Evolutionary conservation across 1,284 basidiomycete species (phyloP).

Genomic region (Malassezia globosa): DNA sequence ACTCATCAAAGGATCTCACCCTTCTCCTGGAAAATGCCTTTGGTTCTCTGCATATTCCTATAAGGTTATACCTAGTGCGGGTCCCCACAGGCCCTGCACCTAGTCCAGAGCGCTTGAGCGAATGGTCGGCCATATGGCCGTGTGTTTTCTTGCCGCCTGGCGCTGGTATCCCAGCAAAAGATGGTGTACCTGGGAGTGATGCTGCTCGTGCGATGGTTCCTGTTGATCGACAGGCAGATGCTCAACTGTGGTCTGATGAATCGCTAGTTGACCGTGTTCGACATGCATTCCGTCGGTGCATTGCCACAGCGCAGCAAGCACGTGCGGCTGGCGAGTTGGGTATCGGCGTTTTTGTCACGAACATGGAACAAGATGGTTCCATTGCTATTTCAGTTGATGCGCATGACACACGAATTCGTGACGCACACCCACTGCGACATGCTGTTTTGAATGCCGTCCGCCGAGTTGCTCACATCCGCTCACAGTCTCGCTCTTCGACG

Average conservation of each 20-base stretch:
- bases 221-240: slow-evolving; percentile 28
- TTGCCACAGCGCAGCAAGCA: slow-evolving; percentile 20
- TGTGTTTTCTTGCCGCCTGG: slow-evolving; percentile 29
- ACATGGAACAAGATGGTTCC: neutral
- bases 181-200: slow-evolving; percentile 16
- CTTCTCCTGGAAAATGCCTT: slow-evolving; percentile 10
- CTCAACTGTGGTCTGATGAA: slow-evolving; percentile 13
- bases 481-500: neutral
- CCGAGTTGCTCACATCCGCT: slow-evolving; percentile 21
- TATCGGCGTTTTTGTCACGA: slow-evolving; percentile 12
- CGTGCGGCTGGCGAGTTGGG: slow-evolving; percentile 4
- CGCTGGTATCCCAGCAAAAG: slow-evolving; percentile 6
- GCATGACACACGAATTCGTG: slow-evolving; percentile 24
- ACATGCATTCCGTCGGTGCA: slow-evolving; percentile 11
- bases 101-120: slow-evolving; percentile 57
- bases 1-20: slow-evolving; percentile 13
- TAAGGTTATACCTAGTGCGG: slow-evolving; percentile 48
- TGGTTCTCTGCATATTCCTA: neutral
- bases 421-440: slow-evolving; percentile 38
- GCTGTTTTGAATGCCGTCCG: slow-evolving; percentile 28
- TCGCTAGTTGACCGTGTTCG: slow-evolving; percentile 6
- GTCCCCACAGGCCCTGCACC: slow-evolving; percentile 66
- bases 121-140: slow-evolving; percentile 47
- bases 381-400: slow-evolving; percentile 26
- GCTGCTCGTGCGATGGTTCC: slow-evolving; percentile 12